Evolutionary conservation across 306 rosid genomes (phyloP), one percentile per base, ranked within the genome.

Genomic region (Argentina anserina): DNA sequence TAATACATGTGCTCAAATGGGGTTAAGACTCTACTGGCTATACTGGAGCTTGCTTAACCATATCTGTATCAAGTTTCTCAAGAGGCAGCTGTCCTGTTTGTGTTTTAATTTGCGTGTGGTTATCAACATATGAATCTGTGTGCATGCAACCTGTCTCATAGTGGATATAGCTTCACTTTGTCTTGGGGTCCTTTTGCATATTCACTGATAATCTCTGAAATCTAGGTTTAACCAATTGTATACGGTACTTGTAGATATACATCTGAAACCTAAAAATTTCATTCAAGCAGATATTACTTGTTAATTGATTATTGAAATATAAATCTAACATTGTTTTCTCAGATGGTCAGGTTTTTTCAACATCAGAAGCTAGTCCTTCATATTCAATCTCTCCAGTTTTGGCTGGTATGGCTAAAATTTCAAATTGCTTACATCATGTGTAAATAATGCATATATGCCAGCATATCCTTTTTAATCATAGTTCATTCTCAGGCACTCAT

Each of bases 271-370:
- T 25, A 64, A n/a, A 17, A 36, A 20, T 18, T 21, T 9, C 6
- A 8, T 61, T 59, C 5, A 4, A 28, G n/a, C 3, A 59, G 13
- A 1, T 29, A 59, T 29, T 59, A 31, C 65, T 28, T 59, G 40
- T 59, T 59, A 14, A 39, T 71, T 52, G 28, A 20, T 34, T 26
- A 25, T 40, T 71, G 41, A 39, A 47, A 1, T 42, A 29, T 46
- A 59, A 66, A 59, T 18, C 7, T n/a, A 50, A n/a, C 6, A n/a
- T 21, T 21, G 1, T 50, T 21, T 58, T 82, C 60, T 79, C 87
- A 95, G 99, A 95, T 91, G 99, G 82, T 88, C 74, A 93, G 96
- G 28, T 91, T 91, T 84, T 95, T 86, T 77, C 88, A 72, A 79
- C 95, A 95, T 84, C 78, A 75, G 78, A 95, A 91, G 87, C 81